Conservation (phyloP, 225 moss, liverwort and hornwort genomes). For the Marchantia polymorpha region DNA sequence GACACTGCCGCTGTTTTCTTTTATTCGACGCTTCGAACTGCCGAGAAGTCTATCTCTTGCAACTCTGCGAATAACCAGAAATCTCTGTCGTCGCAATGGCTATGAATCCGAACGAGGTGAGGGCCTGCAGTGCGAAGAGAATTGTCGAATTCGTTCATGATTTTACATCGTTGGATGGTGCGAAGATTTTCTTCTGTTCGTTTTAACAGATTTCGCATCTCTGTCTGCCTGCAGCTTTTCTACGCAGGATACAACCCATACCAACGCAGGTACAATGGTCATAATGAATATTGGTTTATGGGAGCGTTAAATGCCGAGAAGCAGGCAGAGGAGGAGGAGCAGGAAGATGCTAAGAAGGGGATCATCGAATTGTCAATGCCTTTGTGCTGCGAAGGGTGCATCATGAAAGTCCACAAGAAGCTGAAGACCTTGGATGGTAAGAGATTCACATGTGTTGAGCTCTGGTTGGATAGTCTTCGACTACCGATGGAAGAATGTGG, state of each 20-base stretch:
- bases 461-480: no score
- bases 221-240: not conserved
- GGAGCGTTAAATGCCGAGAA: not conserved
- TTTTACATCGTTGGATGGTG: no score
- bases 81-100: not conserved
- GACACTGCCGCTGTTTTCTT: no score
- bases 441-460: not conserved
- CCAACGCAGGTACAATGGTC: not conserved
- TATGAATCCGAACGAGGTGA: not conserved
- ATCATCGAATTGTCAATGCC: slow-evolving; percentile 15
- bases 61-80: no score
- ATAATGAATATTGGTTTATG: slow-evolving; percentile 9
- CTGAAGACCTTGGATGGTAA: slow-evolving; percentile 20
- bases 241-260: not conserved
- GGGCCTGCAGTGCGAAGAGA: not conserved
- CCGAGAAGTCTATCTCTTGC: no score
- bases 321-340: not conserved
- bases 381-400: slow-evolving; percentile 15
- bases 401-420: slow-evolving; percentile 4
- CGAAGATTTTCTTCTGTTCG: no score
- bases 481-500: no score
- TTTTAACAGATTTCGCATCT: not conserved
- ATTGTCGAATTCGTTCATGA: no score
- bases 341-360: not conserved
- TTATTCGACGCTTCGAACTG: no score